Evolutionary conservation across 345 rosid species (phyloP).

Genomic region (Populus tremula): DNA sequence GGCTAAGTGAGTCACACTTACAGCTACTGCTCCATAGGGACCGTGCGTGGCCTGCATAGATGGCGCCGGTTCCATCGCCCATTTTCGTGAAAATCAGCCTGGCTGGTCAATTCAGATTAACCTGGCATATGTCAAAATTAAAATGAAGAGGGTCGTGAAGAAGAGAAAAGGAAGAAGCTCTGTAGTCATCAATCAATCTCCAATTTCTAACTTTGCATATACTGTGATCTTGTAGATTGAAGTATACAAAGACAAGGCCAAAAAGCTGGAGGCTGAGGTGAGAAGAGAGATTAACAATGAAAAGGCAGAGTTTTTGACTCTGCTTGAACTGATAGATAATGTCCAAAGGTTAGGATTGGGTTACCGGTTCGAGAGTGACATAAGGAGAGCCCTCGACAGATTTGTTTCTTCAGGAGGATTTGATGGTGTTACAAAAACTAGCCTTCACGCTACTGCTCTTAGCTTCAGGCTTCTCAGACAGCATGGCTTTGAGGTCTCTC

Average conservation of each 20-base stretch:
- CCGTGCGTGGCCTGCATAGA: no score
- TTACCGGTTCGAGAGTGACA: not conserved
- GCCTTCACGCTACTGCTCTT: constrained; percentile 17
- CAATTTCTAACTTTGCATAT: no score
- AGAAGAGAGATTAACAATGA: not conserved
- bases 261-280: constrained; percentile 7
- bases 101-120: no score
- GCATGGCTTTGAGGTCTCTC: constrained; percentile 20
- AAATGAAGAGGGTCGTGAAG: no score
- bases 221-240: not conserved
- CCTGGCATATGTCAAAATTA: no score
- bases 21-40: no score
- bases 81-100: no score
- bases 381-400: not conserved
- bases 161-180: no score
- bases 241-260: constrained; percentile 7
- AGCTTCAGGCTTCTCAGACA: constrained; percentile 26
- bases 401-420: not conserved
- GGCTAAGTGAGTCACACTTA: no score
- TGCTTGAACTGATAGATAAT: constrained; percentile 21
- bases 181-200: no score
- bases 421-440: not conserved
- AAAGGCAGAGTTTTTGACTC: not conserved
- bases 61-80: no score
- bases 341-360: constrained; percentile 19